These are phyloP conservation scores for Carex pumila DNA, from an alignment of 176 grass and related monocot genomes.

Conservation along the genomic window DNA sequence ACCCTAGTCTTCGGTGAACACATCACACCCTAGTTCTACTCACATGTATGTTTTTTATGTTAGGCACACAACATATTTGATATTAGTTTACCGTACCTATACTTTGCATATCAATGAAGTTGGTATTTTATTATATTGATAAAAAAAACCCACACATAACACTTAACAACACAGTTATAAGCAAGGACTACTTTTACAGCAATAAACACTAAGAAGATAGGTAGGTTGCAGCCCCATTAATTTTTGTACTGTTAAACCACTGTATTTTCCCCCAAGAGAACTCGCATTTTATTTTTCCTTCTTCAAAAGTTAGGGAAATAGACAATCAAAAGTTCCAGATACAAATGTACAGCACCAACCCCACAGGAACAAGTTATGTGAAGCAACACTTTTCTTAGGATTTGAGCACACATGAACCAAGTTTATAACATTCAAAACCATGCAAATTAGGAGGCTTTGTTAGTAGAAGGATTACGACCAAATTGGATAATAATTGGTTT, in stretches of 20 bases:
- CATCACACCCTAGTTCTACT: no score
- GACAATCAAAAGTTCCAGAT: background rate
- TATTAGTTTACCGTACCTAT: no score
- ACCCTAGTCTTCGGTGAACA: no score
- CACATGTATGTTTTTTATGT: no score
- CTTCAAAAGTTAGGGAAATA: background rate
- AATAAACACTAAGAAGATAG: background rate
- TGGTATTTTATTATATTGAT: background rate
- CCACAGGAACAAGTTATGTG: background rate
- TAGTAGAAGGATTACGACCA: conserved; percentile 64
- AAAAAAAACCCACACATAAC: background rate
- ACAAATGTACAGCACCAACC: background rate
- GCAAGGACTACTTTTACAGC: background rate
- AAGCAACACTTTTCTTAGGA: background rate
- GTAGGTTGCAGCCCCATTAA: background rate
- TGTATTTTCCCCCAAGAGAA: background rate
- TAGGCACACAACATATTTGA: no score
- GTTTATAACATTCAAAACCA: background rate
- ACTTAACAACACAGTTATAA: background rate
- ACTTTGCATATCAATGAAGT: background rate
- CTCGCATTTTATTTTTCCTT: background rate
- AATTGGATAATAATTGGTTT: conserved; percentile 95
- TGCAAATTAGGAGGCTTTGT: conserved; percentile 24
- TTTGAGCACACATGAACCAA: background rate
- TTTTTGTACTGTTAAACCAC: background rate